Conservation (phyloP, 2,329 filamentous ascomycete genomes). For the Corynespora cassiicola region DNA sequence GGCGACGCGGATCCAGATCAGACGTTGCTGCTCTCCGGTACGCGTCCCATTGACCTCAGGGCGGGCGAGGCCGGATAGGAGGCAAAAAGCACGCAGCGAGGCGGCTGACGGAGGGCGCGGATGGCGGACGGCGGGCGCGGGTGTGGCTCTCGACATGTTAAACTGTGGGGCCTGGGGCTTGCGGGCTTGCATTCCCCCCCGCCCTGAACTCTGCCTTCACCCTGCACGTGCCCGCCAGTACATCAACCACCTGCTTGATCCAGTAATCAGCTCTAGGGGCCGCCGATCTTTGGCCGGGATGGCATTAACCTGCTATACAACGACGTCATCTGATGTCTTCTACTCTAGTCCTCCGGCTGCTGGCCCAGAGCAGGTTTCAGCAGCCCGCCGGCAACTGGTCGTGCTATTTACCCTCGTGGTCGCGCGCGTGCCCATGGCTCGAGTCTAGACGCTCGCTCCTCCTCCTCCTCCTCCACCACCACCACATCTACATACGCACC, state of each 20-base stretch:
- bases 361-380: no score
- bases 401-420: no score
- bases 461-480: neutral
- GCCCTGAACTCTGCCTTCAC: neutral
- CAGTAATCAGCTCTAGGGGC: conserved; percentile 17
- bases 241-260: conserved; percentile 26
- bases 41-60: no score
- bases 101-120: neutral
- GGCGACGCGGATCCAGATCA: no score
- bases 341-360: neutral
- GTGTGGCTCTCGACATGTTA: conserved; percentile 7
- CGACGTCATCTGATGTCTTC: conserved; percentile 8
- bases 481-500: no score
- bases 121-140: conserved; percentile 8
- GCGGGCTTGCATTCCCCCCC: conserved; percentile 3
- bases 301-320: conserved; percentile 2
- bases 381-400: no score
- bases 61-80: no score
- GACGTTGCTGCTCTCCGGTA: no score
- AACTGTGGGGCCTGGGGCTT: conserved; percentile 2
- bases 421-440: no score
- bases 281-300: neutral
- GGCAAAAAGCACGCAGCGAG: conserved; percentile 13
- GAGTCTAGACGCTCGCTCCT: neutral
- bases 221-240: no score